A percentile compares a stretch with the other conserved stretches of the same genome.
These are phyloP conservation scores for Nepenthes gracilis DNA, from an alignment of 148 eudicot species.

Conservation along the genomic window DNA sequence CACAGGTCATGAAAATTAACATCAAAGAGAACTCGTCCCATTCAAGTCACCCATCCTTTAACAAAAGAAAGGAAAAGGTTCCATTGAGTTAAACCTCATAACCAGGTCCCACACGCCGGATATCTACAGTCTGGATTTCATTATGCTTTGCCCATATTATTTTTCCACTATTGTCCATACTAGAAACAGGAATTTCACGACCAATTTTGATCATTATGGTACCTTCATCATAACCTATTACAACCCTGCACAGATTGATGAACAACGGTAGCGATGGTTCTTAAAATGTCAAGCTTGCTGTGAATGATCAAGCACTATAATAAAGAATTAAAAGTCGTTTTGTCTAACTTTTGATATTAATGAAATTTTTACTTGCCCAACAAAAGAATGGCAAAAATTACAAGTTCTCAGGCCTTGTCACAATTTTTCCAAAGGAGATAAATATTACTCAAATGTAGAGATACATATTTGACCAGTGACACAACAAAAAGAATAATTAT, in stretches of 20 bases:
- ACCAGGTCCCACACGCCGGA: conserved; percentile 93
- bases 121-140: conserved; percentile 91
- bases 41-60: not conserved
- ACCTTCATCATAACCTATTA: conserved; percentile 94
- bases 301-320: too few relatives aligned
- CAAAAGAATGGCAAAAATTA: too few relatives aligned
- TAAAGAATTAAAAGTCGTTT: too few relatives aligned
- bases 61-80: not conserved
- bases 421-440: too few relatives aligned
- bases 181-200: conserved; percentile 93
- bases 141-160: conserved; percentile 98
- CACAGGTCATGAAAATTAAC: not conserved
- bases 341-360: too few relatives aligned
- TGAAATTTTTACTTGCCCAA: not conserved
- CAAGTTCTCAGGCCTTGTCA: too few relatives aligned
- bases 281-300: not conserved
- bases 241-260: conserved; percentile 36
- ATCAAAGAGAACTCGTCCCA: not conserved
- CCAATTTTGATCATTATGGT: conserved; percentile 93
- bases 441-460: too few relatives aligned
- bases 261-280: not conserved
- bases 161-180: conserved; percentile 97
- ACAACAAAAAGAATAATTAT: too few relatives aligned
- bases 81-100: conserved; percentile 53
- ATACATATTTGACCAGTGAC: too few relatives aligned